Evolutionary conservation across 208 protist species (phyloP), one percentile per base, ranked within the genome.

Genomic region (Giardia duodenalis): DNA sequence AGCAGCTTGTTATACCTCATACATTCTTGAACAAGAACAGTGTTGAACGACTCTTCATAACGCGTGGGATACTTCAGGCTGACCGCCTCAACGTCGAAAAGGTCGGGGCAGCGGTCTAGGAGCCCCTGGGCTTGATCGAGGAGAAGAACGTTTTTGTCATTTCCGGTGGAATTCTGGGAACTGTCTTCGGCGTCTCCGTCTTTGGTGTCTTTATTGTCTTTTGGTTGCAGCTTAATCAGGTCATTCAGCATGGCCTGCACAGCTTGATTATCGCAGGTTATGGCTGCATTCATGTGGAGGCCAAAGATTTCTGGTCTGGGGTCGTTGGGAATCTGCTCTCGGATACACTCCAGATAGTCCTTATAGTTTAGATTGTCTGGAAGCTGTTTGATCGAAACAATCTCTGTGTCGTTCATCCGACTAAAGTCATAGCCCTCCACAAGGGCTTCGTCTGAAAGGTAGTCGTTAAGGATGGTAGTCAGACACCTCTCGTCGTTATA

Each of bases 1-100:
- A 98, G 95, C 42, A 99, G 95, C 2, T 89, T 89, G 94, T 99
- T 99, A 97, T 97, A 99, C n/a, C 95, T 96, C 92, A 97, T 97
- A 43, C 97, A 96, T 95, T 99, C 98, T 95, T 99, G 98, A 45
- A 97, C 95, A 30, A 99, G 94, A 47, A 99, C 98, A 19, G 98
- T 99, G 95, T 99, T 99, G 97, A 99, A 98, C 1, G 97, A 98
- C 94, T 99, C 97, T 93, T 97, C 96, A 95, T 99, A 98, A 48
- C 94, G 93, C 2, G 96, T 97, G 47, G 97, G 97, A 93, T 98
- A 99, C 92, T 95, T 95, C 86, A 95, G 94, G 10, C 95, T 93
- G 67, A 98, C 96, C 0, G 1, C 0, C 0, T 47, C 89, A 43
- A 93, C 4, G 39, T 89, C 46, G 48, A 88, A 92, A 1, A 0